Conservation (phyloP, 805 yeast species). For the Saccharomyces jurei region DNA sequence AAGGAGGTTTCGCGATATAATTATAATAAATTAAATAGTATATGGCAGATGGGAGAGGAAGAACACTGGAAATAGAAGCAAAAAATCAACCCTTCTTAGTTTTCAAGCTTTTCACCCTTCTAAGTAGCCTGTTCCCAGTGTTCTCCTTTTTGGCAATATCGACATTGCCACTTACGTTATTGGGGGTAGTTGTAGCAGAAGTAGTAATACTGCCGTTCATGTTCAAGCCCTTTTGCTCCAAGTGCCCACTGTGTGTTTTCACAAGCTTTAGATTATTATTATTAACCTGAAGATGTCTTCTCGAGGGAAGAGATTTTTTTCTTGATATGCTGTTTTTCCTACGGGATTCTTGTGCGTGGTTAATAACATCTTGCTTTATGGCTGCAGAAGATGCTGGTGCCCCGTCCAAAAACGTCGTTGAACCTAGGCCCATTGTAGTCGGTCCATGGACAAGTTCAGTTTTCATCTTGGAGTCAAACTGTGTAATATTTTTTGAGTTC, state of each 20-base stretch:
- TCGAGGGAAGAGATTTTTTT: conserved; percentile 68
- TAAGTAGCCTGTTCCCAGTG: conserved; percentile 52
- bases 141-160: conserved; percentile 18
- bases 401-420: conserved; percentile 89
- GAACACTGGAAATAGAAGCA: neutral
- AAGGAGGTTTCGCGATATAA: neutral
- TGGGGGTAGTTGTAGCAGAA: neutral
- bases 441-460: conserved; percentile 77
- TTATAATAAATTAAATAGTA: neutral
- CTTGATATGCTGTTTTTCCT: conserved; percentile 46
- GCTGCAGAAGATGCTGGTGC: conserved; percentile 72
- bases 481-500: conserved; percentile 42
- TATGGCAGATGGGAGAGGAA: neutral
- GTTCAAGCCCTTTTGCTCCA: neutral
- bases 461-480: conserved; percentile 63
- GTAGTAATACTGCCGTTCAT: neutral
- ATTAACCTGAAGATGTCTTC: conserved; percentile 32
- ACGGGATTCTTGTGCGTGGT: conserved; percentile 29
- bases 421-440: conserved; percentile 80
- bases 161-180: neutral
- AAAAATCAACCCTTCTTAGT: conserved; percentile 32
- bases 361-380: conserved; percentile 32
- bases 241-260: neutral
- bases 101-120: conserved; percentile 83
- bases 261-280: neutral